Conservation (phyloP, 2,329 filamentous ascomycete species). For the Fusarium incarnatum region DNA sequence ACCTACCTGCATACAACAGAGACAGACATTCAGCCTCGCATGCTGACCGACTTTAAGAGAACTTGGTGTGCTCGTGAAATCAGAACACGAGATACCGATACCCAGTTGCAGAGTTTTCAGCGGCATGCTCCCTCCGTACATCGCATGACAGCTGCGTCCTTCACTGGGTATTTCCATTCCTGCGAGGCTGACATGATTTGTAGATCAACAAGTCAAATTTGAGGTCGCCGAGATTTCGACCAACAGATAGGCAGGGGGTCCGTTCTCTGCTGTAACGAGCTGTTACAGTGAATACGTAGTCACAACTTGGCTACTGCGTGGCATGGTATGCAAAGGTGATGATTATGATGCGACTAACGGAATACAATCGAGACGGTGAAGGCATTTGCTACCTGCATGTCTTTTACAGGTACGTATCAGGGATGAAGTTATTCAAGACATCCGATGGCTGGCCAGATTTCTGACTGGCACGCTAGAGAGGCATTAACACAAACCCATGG, state of each 20-base stretch:
- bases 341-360: slow-evolving; percentile 25
- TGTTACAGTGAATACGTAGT: slow-evolving; percentile 28
- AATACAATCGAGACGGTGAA: slow-evolving; percentile 31
- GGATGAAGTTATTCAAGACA: slow-evolving; percentile 19
- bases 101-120: slow-evolving; percentile 21
- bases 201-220: slow-evolving; percentile 19
- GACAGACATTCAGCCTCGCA: slow-evolving; percentile 24
- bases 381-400: slow-evolving; percentile 1
- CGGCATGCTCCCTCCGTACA: slow-evolving; percentile 38
- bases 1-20: background rate
- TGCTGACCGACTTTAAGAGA: slow-evolving; percentile 34
- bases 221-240: slow-evolving; percentile 39
- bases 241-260: slow-evolving; percentile 31
- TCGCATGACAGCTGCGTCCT: slow-evolving; percentile 33
- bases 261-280: slow-evolving; percentile 1
- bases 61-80: slow-evolving; percentile 33
- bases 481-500: slow-evolving; percentile 22
- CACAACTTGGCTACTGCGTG: slow-evolving; percentile 16
- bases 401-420: slow-evolving; percentile 7
- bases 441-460: background rate
- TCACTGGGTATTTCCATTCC: slow-evolving; percentile 26
- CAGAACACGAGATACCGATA: slow-evolving; percentile 22
- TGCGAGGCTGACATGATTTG: slow-evolving; percentile 38
- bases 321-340: slow-evolving; percentile 31
- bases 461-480: slow-evolving; percentile 18